Evolutionary conservation across 2,329 filamentous ascomycete genomes (phyloP).

Genomic region (Taxawa tesnikishii): DNA sequence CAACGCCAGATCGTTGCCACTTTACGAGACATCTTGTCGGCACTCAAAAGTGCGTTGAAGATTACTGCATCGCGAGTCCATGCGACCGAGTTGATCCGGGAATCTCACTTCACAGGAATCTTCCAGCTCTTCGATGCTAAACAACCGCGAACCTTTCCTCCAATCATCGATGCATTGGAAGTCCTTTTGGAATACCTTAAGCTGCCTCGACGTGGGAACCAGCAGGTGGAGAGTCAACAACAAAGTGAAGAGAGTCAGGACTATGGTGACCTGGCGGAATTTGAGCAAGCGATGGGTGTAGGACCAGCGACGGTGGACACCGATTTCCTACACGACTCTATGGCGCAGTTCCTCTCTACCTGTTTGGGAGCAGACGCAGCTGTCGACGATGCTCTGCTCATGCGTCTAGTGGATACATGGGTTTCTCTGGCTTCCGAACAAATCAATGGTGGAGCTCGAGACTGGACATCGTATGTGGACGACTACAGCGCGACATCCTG

Average conservation of each 20-base stretch:
- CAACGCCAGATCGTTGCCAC: constrained; percentile 45
- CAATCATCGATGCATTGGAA: constrained; percentile 38
- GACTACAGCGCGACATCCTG: constrained; percentile 40
- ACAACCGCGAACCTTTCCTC: constrained; percentile 24
- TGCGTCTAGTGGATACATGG: constrained; percentile 44
- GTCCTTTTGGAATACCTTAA: constrained; percentile 22
- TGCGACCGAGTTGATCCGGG: constrained; percentile 22
- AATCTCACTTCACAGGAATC: constrained; percentile 27
- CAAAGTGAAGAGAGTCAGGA: constrained; percentile 51
- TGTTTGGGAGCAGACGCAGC: constrained; percentile 47
- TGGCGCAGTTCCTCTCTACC: constrained; percentile 46
- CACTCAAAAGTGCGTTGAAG: constrained; percentile 37
- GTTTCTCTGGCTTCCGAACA: constrained; percentile 33
- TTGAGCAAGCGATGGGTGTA: constrained; percentile 27
- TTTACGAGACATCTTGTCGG: constrained; percentile 38
- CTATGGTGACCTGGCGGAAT: constrained; percentile 46
- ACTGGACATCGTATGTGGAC: constrained; percentile 46
- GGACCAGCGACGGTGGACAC: constrained; percentile 16
- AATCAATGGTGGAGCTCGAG: constrained; percentile 29
- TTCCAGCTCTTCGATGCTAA: constrained; percentile 40
- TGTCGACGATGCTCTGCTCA: constrained; percentile 41
- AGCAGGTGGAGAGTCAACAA: constrained; percentile 18
- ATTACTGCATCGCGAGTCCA: constrained; percentile 14
- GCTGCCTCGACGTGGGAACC: too few relatives aligned
- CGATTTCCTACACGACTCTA: constrained; percentile 32